phyloP scores from a whole-genome alignment of 148 eudicot species.

The Suaeda aralocaspica region DNA sequence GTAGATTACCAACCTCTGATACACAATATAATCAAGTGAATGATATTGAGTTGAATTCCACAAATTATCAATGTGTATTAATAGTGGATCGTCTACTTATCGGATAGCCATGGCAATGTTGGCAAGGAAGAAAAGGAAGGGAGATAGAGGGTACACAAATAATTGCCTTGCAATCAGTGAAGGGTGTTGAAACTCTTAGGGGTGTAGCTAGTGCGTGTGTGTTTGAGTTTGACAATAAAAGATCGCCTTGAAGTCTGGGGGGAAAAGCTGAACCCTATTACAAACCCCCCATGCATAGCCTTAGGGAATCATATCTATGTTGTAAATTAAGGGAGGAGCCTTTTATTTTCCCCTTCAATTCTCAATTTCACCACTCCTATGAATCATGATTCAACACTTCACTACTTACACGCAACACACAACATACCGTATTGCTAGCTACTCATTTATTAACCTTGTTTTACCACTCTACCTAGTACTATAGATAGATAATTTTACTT shows the following conservation, averaged over 20 bases:
- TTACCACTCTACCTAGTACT: no score
- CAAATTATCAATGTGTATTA: not conserved
- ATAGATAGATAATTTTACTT: no score
- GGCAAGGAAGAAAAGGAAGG: not conserved
- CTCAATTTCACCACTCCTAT: slow-evolving; percentile 19
- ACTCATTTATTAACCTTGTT: no score
- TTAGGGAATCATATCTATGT: slow-evolving; percentile 30
- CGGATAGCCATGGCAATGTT: no score
- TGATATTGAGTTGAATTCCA: not conserved
- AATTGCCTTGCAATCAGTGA: slow-evolving; percentile 39
- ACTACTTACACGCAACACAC: slow-evolving; percentile 26
- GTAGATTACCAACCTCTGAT: no score
- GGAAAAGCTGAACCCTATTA: slow-evolving; percentile 24
- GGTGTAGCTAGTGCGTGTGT: not conserved
- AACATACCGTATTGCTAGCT: not conserved
- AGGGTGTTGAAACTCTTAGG: slow-evolving; percentile 21
- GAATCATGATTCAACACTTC: slow-evolving; percentile 21
- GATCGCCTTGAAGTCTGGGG: slow-evolving; percentile 21
- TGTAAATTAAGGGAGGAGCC: not conserved
- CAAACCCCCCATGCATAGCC: no score
- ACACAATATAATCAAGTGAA: no score
- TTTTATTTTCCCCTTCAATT: not conserved
- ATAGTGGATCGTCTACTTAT: no score
- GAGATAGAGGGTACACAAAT: slow-evolving; percentile 14
- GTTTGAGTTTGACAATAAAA: slow-evolving; percentile 20